Base-by-base conservation (phyloP, 2,329 filamentous ascomycete species). In the Talaromyces pinophilus region DNA sequence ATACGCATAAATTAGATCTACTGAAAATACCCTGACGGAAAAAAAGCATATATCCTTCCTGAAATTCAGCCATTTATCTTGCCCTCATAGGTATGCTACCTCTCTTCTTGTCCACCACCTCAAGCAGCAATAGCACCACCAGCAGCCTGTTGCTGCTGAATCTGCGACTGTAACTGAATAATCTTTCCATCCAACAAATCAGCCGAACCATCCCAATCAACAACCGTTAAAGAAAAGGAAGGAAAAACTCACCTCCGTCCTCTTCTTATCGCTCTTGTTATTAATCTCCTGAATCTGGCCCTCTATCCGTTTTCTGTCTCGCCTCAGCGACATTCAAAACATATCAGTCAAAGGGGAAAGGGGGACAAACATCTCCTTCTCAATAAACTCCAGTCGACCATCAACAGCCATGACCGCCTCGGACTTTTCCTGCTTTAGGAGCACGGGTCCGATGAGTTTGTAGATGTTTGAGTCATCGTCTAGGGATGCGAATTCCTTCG, bases 381-480 rank as follows among this genome's bases (percentile, higher is more conserved):
- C 86, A 71, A 99, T 99, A 75, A 94, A 98, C 71, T 97, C 93
- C 61, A 99, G 79, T 28, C 95, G 88, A 22, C 92, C 92, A 72
- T 96, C 92, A 19, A 99, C 95, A 0, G 93, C 93, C 83, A 92
- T 90, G 70, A 93, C 88, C 0, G 95, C 95, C 77, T 99, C 95
- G 1, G 87, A 82, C 78, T 92, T 93, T 66, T 98, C 95, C 79
- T 99, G 95, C 84, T 98, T 97, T 74, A 99, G 80, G 44, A 99
- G 82, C 6, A 98, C 92, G 0, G 95, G 95, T 0, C 95, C 95
- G 57, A 97, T 88, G 50, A 97, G 87, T 81, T 98, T 99, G 87
- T 96, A 99, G 78, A 99, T 96, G 70, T 88, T 92, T 74, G 96
- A 91, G 72, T 90, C 90, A 44, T 93, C 90, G 72, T 89, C 87